Percentiles rank a stretch among this genome's conserved stretches.
phyloP scores from a whole-genome alignment of 2,329 filamentous ascomycete species.

The Ceratocystis huliohia region DNA sequence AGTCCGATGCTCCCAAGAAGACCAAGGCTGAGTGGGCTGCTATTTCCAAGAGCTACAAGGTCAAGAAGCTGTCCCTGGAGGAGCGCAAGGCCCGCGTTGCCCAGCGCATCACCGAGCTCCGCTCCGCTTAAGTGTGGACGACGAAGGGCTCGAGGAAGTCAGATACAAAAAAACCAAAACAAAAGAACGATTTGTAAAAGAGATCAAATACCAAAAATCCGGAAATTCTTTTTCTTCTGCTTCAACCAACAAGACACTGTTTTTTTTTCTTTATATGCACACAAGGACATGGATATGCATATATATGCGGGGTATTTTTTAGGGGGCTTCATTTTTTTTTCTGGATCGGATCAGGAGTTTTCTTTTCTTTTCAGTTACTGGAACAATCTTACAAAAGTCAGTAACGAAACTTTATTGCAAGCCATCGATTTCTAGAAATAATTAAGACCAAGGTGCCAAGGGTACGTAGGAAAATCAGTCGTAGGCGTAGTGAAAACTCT shows the following conservation, averaged over 20 bases:
- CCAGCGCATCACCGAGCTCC: slow-evolving; percentile 79
- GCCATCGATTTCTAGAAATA: no score
- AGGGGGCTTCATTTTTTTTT: no score
- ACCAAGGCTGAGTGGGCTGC: slow-evolving; percentile 93
- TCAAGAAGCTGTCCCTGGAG: slow-evolving; percentile 64
- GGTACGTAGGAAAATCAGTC: no score
- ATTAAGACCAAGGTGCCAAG: background rate
- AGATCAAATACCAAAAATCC: slow-evolving; percentile 5
- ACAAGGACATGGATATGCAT: background rate
- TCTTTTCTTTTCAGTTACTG: background rate
- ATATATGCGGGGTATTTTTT: background rate
- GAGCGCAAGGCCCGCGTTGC: slow-evolving; percentile 75
- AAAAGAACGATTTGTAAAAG: slow-evolving; percentile 17
- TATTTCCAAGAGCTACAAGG: slow-evolving; percentile 82
- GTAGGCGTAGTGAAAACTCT: no score
- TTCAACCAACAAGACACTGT: background rate
- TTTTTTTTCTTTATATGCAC: background rate
- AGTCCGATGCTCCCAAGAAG: slow-evolving; percentile 70
- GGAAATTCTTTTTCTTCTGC: slow-evolving; percentile 10
- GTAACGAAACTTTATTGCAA: no score
- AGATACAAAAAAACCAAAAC: slow-evolving; percentile 16
- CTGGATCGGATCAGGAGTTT: background rate
- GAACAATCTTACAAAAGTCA: no score
- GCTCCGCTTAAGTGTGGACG: slow-evolving; percentile 25
- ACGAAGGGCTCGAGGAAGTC: background rate